A percentile compares a stretch with the other conserved stretches of the same genome.
phyloP scores from a whole-genome alignment of 257 asterid species.

The Solanum etuberosum region DNA sequence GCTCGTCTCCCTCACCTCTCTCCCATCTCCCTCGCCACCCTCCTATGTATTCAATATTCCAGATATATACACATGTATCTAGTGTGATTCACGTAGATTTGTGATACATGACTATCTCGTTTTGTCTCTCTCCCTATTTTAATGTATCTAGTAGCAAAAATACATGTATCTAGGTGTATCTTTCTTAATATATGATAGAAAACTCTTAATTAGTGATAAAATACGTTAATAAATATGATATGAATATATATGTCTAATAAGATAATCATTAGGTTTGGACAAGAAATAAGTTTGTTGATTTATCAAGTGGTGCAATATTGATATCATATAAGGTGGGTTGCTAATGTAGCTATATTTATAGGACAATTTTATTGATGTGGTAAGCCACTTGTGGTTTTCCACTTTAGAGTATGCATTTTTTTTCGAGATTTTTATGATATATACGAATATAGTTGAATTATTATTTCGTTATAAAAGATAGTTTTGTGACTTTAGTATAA shows the following conservation, averaged over 20 bases:
- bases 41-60: too few relatives aligned
- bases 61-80: too few relatives aligned
- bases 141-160: too few relatives aligned
- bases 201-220: too few relatives aligned
- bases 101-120: too few relatives aligned
- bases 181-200: too few relatives aligned
- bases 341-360: not conserved
- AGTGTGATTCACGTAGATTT: too few relatives aligned
- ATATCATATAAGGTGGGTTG: not conserved
- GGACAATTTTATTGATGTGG: not conserved
- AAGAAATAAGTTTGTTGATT: not conserved
- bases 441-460: not conserved
- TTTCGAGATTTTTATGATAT: not conserved
- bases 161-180: too few relatives aligned
- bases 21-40: not conserved
- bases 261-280: not conserved
- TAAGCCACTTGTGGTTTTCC: not conserved
- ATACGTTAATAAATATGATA: too few relatives aligned
- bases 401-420: not conserved
- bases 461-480: not conserved
- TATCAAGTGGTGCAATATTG: not conserved
- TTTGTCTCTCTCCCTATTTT: too few relatives aligned
- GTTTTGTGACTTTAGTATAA: not conserved
- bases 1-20: not conserved
- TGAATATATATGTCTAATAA: too few relatives aligned